These are phyloP conservation scores for Cordia subcordata DNA, from an alignment of 257 asterid genomes.

Conservation along the genomic window DNA sequence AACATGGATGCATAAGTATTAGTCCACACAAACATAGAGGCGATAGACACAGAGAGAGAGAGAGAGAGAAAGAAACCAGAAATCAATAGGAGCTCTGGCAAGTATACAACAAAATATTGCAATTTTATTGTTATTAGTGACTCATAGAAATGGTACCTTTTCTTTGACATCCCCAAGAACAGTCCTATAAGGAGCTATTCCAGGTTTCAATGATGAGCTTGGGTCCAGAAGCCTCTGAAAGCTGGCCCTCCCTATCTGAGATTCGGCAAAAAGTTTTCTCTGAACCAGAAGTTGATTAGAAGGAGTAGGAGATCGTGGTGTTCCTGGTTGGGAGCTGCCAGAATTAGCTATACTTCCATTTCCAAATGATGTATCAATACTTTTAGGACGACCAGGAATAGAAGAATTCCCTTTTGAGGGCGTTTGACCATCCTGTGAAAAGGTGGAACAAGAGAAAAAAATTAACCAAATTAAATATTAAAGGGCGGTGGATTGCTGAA, in stretches of 20 bases:
- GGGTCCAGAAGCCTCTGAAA: constrained; percentile 89
- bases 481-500: background rate
- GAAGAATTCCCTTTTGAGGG: constrained; percentile 29
- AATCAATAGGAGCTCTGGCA: background rate
- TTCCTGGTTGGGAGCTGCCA: constrained; percentile 34
- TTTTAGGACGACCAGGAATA: constrained; percentile 20
- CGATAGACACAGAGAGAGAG: too few species aligned
- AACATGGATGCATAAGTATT: too few species aligned
- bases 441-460: constrained; percentile 1
- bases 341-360: constrained; percentile 41
- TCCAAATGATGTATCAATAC: constrained; percentile 33
- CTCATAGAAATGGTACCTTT: constrained; percentile 44
- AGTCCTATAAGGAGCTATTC: constrained; percentile 91
- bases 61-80: too few species aligned
- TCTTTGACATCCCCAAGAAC: constrained; percentile 85
- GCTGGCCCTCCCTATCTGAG: constrained; percentile 84
- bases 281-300: constrained; percentile 64
- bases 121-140: background rate
- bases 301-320: background rate
- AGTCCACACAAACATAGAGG: too few species aligned
- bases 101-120: background rate
- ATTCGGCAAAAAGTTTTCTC: constrained; percentile 73
- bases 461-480: background rate
- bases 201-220: constrained; percentile 77
- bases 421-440: constrained; percentile 48